phyloP scores from a whole-genome alignment of 805 yeast genomes.

The Yarrowia bubula region DNA sequence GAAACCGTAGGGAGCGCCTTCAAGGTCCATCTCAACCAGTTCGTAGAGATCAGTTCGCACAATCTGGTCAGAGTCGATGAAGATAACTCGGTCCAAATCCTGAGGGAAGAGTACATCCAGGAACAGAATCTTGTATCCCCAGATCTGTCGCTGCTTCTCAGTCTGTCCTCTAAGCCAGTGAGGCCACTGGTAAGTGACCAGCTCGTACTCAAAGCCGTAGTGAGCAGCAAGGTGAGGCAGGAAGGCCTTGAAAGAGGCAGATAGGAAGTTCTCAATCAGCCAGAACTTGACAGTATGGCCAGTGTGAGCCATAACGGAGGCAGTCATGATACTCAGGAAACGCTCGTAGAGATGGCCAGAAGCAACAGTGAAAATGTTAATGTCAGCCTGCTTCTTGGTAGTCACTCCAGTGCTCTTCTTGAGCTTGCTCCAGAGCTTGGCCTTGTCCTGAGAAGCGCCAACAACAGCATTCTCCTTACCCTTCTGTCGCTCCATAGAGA shows the following conservation, averaged over 20 bases:
- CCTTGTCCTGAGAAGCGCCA: constrained; percentile 7
- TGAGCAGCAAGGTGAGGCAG: constrained; percentile 58
- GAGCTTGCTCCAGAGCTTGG: constrained; percentile 26
- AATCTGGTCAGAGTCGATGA: constrained; percentile 84
- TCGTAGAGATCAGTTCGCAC: constrained; percentile 73
- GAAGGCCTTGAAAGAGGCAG: constrained; percentile 61
- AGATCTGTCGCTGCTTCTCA: constrained; percentile 72
- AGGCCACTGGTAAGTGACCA: constrained; percentile 92
- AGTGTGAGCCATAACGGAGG: constrained; percentile 67
- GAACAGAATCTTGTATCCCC: constrained; percentile 87
- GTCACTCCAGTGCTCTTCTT: constrained; percentile 19
- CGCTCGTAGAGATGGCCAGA: constrained; percentile 79
- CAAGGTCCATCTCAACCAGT: constrained; percentile 61
- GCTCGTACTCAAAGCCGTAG: constrained; percentile 66
- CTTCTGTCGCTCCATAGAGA: constrained; percentile 41
- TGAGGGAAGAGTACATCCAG: constrained; percentile 85
- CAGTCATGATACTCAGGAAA: constrained; percentile 72
- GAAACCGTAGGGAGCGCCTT: constrained; percentile 83
- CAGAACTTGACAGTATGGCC: constrained; percentile 72
- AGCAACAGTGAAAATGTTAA: constrained; percentile 79
- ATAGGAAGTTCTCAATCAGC: constrained; percentile 79
- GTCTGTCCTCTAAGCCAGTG: constrained; percentile 77
- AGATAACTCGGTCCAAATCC: constrained; percentile 68
- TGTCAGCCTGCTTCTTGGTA: constrained; percentile 50
- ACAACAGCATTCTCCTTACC: constrained; percentile 42